phyloP scores from a whole-genome alignment of 2,329 filamentous ascomycete genomes.

The Trichoderma endophyticum region DNA sequence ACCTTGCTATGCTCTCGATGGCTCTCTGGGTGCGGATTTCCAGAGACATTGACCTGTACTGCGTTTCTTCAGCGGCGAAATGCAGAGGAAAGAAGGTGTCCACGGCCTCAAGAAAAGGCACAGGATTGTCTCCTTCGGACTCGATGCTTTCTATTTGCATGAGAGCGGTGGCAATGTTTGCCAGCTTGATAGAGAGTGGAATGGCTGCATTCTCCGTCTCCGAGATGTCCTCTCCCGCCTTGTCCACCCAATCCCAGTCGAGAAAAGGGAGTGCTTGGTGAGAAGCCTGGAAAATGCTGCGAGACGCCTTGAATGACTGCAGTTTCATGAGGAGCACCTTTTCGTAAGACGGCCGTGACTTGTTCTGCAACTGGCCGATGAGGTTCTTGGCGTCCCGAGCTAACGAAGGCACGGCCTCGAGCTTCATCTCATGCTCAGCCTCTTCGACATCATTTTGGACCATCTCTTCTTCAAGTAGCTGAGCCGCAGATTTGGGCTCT shows the following conservation, averaged over 20 bases:
- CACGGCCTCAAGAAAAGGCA: constrained; percentile 32
- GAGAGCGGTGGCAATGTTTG: constrained; percentile 37
- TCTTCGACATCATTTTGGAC: constrained; percentile 17
- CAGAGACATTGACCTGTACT: constrained; percentile 28
- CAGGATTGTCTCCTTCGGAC: constrained; percentile 17
- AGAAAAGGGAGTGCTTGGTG: constrained; percentile 27
- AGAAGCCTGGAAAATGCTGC: constrained; percentile 26
- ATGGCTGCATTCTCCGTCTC: background rate
- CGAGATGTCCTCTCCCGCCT: background rate
- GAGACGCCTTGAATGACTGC: constrained; percentile 27
- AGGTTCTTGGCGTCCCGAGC: constrained; percentile 28
- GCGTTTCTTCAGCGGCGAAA: constrained; percentile 25
- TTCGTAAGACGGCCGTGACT: constrained; percentile 21
- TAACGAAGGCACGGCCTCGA: constrained; percentile 29
- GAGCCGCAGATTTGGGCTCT: background rate
- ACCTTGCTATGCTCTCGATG: constrained; percentile 29
- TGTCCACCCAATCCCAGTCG: constrained; percentile 24
- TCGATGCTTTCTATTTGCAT: constrained; percentile 27
- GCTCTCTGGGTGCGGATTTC: constrained; percentile 37
- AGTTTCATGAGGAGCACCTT: constrained; percentile 28
- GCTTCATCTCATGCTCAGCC: constrained; percentile 25
- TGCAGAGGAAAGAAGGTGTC: constrained; percentile 31
- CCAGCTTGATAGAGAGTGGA: constrained; percentile 27
- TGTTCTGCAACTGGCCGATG: constrained; percentile 26
- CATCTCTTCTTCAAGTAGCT: background rate